phyloP scores from a whole-genome alignment of 768 basidiomycete species.

The Hydnomerulius pinastri region DNA sequence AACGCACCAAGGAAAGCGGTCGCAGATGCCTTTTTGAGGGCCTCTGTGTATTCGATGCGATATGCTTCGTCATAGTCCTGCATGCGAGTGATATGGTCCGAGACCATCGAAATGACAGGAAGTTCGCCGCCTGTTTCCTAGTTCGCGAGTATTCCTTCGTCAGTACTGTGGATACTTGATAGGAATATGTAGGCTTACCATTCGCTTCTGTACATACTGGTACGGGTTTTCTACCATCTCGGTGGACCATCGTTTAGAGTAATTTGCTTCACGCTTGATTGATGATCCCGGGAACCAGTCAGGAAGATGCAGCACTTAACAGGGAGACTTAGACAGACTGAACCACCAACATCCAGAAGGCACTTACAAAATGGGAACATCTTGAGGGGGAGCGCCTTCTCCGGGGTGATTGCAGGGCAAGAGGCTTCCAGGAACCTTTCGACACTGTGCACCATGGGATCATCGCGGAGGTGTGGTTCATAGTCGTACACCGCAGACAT shows the following conservation, averaged over 20 bases:
- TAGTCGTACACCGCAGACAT: conserved; percentile 6
- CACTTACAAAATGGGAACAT: conserved; percentile 3
- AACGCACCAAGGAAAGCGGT: conserved; percentile 10
- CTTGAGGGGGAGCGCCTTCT: neutral
- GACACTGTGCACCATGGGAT: neutral
- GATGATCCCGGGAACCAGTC: conserved; percentile 13
- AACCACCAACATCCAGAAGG: neutral
- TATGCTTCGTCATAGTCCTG: conserved; percentile 1
- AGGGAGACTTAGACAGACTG: neutral
- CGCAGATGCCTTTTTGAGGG: conserved; percentile 4
- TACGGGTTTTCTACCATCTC: conserved; percentile 6
- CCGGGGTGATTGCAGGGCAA: neutral
- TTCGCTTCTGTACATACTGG: neutral
- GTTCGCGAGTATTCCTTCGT: too few relatives aligned
- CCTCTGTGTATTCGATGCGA: neutral
- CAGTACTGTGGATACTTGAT: neutral
- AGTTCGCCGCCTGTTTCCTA: too few relatives aligned
- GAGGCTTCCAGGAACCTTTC: neutral
- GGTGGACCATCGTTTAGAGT: neutral
- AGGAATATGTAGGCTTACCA: neutral
- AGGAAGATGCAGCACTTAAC: conserved; percentile 8
- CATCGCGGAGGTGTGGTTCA: neutral
- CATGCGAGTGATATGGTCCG: conserved; percentile 11
- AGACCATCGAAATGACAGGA: conserved; percentile 11
- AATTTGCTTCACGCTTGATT: conserved; percentile 3